A percentile compares a stretch with the other conserved stretches of the same genome.
phyloP scores from a whole-genome alignment of 2,329 filamentous ascomycete genomes.

The Hansfordia pulvinata region DNA sequence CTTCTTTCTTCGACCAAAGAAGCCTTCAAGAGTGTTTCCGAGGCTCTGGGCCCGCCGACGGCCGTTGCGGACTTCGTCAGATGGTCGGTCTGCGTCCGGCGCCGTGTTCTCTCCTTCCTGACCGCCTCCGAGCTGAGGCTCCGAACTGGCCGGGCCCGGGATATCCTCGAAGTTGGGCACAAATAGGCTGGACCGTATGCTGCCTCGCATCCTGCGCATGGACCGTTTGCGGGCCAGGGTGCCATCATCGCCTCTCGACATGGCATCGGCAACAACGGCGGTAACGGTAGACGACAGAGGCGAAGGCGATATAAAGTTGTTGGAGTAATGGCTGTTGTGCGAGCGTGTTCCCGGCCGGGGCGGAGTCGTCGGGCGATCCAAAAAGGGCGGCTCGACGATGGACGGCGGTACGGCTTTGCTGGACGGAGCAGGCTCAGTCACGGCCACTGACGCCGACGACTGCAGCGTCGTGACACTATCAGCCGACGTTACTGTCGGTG shows the following conservation, averaged over 20 bases:
- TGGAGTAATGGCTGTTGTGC: conserved; percentile 25
- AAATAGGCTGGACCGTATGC: conserved; percentile 40
- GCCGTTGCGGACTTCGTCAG: conserved; percentile 8
- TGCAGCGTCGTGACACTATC: conserved; percentile 17
- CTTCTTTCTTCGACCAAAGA: conserved; percentile 18
- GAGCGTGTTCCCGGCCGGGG: too few relatives aligned
- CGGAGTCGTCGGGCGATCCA: conserved; percentile 14
- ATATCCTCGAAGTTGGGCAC: conserved; percentile 30
- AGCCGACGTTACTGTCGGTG: conserved; percentile 15
- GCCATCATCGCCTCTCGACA: conserved; percentile 30
- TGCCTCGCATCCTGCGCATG: conserved; percentile 31
- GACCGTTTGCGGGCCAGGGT: conserved; percentile 26
- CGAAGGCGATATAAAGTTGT: conserved; percentile 43
- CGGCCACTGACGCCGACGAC: conserved; percentile 11
- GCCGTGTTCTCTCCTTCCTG: conserved; percentile 7
- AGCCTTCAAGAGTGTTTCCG: conserved; percentile 22
- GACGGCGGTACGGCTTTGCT: conserved; percentile 7
- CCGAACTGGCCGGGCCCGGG: too few relatives aligned
- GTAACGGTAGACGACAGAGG: conserved; percentile 46
- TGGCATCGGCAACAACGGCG: conserved; percentile 41
- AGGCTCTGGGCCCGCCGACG: conserved; percentile 23
- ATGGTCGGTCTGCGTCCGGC: conserved; percentile 8
- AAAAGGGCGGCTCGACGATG: conserved; percentile 9
- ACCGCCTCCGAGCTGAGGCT: conserved; percentile 8
- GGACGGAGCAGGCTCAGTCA: conserved; percentile 12